Conservation (phyloP, 805 yeast species). For the Candida morakotiae region DNA sequence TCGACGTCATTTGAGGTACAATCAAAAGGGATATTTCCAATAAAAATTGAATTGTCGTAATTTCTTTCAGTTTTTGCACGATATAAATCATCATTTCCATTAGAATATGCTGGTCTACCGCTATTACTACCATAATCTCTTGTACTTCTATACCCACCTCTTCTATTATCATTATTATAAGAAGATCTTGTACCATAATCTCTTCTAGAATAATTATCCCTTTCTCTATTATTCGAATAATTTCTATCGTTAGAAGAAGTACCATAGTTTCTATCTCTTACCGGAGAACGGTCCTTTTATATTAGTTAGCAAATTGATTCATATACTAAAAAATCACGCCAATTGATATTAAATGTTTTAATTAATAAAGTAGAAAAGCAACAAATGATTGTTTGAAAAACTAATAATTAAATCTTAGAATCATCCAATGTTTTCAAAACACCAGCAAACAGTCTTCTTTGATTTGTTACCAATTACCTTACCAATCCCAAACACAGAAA, state of each 20-base stretch:
- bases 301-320: constrained; percentile 21
- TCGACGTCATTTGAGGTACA: constrained; percentile 57
- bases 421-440: neutral
- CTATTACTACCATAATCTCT: constrained; percentile 16
- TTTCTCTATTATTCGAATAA: constrained; percentile 2
- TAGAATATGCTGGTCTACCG: constrained; percentile 14
- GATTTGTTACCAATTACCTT: constrained; percentile 9
- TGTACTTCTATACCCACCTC: constrained; percentile 20
- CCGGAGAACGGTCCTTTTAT: constrained; percentile 33
- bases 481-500: neutral
- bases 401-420: neutral
- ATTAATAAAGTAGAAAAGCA: constrained; percentile 6
- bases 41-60: constrained; percentile 64
- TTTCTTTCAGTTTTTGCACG: constrained; percentile 45
- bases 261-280: constrained; percentile 18
- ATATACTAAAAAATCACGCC: neutral
- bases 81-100: constrained; percentile 21
- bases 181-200: constrained; percentile 10
- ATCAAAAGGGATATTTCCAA: constrained; percentile 70
- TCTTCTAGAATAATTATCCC: constrained; percentile 3
- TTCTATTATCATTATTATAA: constrained; percentile 6
- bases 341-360: neutral
- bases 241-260: constrained; percentile 6
- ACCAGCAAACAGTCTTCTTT: neutral
- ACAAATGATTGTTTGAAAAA: constrained; percentile 4